A percentile compares a stretch with the other conserved stretches of the same genome.
Conservation (phyloP, 1,284 basidiomycete species). For the Sanghuangporus weigelae region DNA sequence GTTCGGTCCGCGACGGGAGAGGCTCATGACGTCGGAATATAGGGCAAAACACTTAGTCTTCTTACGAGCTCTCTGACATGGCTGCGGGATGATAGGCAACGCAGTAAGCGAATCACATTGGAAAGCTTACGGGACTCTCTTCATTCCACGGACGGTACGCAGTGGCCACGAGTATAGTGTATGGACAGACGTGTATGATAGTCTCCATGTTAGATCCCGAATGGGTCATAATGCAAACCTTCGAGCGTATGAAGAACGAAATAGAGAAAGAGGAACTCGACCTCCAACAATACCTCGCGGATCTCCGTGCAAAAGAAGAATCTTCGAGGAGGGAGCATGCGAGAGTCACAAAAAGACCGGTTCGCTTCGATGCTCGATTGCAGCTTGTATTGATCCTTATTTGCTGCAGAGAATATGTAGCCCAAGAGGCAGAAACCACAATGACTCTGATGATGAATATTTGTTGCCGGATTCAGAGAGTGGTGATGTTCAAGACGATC, state of each 20-base stretch:
- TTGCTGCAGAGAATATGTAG: not conserved
- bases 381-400: slow-evolving; percentile 20
- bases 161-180: slow-evolving; percentile 18
- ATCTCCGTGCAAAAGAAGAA: slow-evolving; percentile 60
- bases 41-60: slow-evolving; percentile 86
- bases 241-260: slow-evolving; percentile 57
- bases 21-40: not conserved
- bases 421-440: not conserved
- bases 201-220: slow-evolving; percentile 45
- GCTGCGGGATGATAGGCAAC: slow-evolving; percentile 65
- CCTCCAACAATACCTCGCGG: slow-evolving; percentile 52
- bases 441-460: slow-evolving; percentile 37
- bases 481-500: not conserved
- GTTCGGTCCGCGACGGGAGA: slow-evolving; percentile 4
- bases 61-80: slow-evolving; percentile 78
- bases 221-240: slow-evolving; percentile 79
- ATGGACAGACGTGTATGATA: not conserved
- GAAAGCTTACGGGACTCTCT: slow-evolving; percentile 29
- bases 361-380: slow-evolving; percentile 24
- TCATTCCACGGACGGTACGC: slow-evolving; percentile 32
- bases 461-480: slow-evolving; percentile 46
- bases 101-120: slow-evolving; percentile 60
- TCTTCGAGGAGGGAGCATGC: slow-evolving; percentile 44
- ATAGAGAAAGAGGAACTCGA: slow-evolving; percentile 63
- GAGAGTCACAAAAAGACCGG: slow-evolving; percentile 54